These are phyloP conservation scores for Vicia sativa DNA, from an alignment of 306 rosid species.

Conservation along the genomic window DNA sequence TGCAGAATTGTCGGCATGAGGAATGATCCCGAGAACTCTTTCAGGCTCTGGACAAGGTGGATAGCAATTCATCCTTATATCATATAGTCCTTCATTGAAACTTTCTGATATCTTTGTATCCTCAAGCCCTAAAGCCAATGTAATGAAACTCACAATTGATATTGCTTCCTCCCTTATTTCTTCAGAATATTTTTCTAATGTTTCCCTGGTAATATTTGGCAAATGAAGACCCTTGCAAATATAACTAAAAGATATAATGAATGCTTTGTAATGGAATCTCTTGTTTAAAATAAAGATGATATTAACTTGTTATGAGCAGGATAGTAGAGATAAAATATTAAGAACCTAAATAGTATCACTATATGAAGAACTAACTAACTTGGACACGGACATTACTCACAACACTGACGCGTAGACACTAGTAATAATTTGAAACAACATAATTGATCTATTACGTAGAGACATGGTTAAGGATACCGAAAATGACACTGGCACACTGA, in stretches of 20 bases:
- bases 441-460: too few species aligned
- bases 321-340: too few species aligned
- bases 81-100: conserved; percentile 46
- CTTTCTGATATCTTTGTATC: conserved; percentile 43
- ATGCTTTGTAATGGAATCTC: neutral
- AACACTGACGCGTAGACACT: neutral
- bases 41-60: conserved; percentile 60
- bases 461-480: too few species aligned
- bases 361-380: too few species aligned
- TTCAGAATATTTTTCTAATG: conserved; percentile 51
- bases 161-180: conserved; percentile 38
- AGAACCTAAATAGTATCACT: too few species aligned
- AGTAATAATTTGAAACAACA: neutral
- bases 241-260: neutral
- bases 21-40: conserved; percentile 49
- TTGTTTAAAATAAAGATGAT: conserved; percentile 4
- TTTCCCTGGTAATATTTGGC: conserved; percentile 42
- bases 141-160: conserved; percentile 50
- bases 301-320: too few species aligned
- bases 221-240: conserved; percentile 11
- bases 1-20: conserved; percentile 53
- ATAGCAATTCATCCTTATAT: conserved; percentile 52
- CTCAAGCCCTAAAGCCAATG: conserved; percentile 42
- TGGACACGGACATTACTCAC: too few species aligned
- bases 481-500: too few species aligned